Evolutionary conservation across 129 eudicot genomes (phyloP).

Genomic region (Heracleum sosnowskyi): DNA sequence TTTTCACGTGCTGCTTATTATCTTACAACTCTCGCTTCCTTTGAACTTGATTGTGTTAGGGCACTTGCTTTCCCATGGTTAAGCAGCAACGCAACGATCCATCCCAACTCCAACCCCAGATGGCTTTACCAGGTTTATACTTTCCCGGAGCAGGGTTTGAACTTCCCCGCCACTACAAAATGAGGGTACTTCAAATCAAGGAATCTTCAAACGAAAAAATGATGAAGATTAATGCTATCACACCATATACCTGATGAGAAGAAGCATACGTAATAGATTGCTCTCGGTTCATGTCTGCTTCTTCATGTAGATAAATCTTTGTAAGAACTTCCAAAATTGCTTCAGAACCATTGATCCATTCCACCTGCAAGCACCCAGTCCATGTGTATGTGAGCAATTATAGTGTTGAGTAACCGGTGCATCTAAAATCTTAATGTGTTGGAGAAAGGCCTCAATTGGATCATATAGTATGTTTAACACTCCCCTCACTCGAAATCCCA

Average conservation of each 20-base stretch:
- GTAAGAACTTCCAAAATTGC: slow-evolving; percentile 72
- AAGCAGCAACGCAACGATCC: slow-evolving; percentile 93
- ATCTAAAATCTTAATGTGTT: too few relatives aligned
- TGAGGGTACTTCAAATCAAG: not conserved
- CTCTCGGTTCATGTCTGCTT: slow-evolving; percentile 73
- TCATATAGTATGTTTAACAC: too few relatives aligned
- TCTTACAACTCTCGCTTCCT: too few relatives aligned
- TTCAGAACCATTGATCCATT: slow-evolving; percentile 67
- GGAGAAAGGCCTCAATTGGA: too few relatives aligned
- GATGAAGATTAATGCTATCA: not conserved
- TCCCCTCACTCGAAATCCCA: too few relatives aligned
- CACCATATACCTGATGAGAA: slow-evolving; percentile 66
- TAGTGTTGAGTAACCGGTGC: too few relatives aligned
- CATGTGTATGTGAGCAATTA: not conserved
- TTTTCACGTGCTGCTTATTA: too few relatives aligned
- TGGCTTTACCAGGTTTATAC: slow-evolving; percentile 41
- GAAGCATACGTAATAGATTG: slow-evolving; percentile 97
- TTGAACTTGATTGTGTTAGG: too few relatives aligned
- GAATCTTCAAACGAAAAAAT: not conserved
- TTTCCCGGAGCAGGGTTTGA: slow-evolving; percentile 34
- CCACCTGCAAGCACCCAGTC: slow-evolving; percentile 42
- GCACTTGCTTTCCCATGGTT: slow-evolving; percentile 49
- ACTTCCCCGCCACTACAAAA: slow-evolving; percentile 79
- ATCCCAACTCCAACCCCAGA: slow-evolving; percentile 99
- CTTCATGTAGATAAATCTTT: slow-evolving; percentile 77